Conservation (phyloP, 257 asterid species). For the Nicotiana paniculata region DNA sequence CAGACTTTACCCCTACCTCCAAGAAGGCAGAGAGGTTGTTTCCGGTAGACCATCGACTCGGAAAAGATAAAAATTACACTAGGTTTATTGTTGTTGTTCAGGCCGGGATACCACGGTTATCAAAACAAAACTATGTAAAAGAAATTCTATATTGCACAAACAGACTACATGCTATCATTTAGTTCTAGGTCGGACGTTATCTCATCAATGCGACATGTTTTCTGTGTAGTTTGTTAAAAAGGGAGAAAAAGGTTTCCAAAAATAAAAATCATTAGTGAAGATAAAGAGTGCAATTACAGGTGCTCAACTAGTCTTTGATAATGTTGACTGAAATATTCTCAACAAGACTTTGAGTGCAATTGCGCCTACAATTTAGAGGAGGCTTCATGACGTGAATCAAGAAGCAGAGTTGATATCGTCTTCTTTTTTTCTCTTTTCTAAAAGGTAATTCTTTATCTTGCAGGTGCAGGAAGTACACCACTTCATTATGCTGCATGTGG, state of each 20-base stretch:
- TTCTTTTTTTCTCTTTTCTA: not conserved
- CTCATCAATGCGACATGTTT: not conserved
- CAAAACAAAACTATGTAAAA: not conserved
- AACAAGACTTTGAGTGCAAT: no score
- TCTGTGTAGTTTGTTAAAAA: no score
- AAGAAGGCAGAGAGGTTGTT: no score
- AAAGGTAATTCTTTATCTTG: not conserved
- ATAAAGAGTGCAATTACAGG: no score
- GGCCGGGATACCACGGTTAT: no score
- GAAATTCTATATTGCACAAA: no score
- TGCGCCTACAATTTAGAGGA: not conserved
- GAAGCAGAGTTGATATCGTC: not conserved
- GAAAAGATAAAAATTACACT: no score
- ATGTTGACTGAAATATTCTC: no score
- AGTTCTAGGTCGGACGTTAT: not conserved
- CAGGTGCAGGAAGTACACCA: conserved; percentile 90
- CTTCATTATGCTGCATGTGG: conserved; percentile 96
- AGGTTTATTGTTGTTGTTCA: no score
- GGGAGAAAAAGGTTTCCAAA: not conserved
- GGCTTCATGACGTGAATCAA: not conserved
- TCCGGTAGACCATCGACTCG: no score
- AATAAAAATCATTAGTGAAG: not conserved
- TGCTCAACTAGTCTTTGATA: no score
- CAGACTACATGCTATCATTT: not conserved
- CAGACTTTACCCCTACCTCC: no score